phyloP scores from a whole-genome alignment of 257 asterid species.

The Nicotiana obtusifolia region DNA sequence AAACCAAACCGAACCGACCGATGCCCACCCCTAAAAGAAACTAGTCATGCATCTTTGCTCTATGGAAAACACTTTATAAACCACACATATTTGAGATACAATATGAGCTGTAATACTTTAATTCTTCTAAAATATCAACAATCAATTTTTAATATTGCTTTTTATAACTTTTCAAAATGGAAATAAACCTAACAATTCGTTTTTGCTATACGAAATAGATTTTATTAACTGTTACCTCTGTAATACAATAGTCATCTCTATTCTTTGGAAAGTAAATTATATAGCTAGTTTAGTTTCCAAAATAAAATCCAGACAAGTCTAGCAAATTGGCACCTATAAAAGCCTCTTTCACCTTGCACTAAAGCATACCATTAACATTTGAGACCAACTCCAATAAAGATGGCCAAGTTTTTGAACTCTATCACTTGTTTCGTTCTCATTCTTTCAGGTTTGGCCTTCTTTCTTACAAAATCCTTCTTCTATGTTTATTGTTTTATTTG shows the following conservation, averaged over 20 bases:
- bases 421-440: neutral
- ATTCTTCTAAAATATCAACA: neutral
- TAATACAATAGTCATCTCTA: neutral
- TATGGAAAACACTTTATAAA: too few species aligned
- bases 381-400: neutral
- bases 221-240: neutral
- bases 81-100: too few species aligned
- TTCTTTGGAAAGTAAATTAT: neutral
- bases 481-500: neutral
- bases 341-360: neutral
- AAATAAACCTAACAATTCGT: too few species aligned
- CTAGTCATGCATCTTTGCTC: too few species aligned
- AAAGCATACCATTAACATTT: neutral
- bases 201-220: too few species aligned
- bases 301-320: neutral
- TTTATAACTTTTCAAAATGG: too few species aligned
- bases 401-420: neutral
- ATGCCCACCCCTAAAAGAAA: too few species aligned
- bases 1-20: too few species aligned
- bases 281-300: neutral
- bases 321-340: neutral
- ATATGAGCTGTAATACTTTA: too few species aligned
- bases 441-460: conserved; percentile 27
- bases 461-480: neutral
- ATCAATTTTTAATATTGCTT: too few species aligned